phyloP scores from a whole-genome alignment of 2,329 filamentous ascomycete genomes.

The Fusarium proliferatum region DNA sequence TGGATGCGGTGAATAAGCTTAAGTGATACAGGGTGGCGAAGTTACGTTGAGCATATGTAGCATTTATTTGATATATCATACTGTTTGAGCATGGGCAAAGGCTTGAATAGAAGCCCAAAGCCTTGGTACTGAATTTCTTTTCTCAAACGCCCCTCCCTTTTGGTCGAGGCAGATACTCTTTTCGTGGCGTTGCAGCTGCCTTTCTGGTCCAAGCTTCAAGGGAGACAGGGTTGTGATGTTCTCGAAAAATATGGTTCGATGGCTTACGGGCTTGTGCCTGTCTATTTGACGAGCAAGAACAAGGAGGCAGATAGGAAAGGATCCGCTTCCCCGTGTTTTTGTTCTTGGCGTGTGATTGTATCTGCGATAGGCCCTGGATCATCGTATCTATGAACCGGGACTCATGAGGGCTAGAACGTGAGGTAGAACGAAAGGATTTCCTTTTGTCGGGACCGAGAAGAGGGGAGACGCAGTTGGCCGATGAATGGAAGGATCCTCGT shows the following conservation, averaged over 20 bases:
- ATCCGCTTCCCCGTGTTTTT: slow-evolving; percentile 30
- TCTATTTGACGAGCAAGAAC: neutral
- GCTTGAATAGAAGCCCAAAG: neutral
- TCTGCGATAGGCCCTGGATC: slow-evolving; percentile 8
- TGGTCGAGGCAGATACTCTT: neutral
- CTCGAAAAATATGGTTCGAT: slow-evolving; percentile 21
- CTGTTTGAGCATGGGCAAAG: neutral
- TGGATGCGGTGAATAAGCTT: slow-evolving; percentile 8
- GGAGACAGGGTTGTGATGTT: slow-evolving; percentile 5
- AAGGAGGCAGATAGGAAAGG: slow-evolving; percentile 17
- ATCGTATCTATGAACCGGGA: neutral
- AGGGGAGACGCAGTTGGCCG: slow-evolving; percentile 22
- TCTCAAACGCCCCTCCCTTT: neutral
- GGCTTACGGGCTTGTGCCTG: slow-evolving; percentile 22
- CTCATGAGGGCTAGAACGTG: neutral
- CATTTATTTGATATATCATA: slow-evolving; percentile 10
- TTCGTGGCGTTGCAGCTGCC: slow-evolving; percentile 28
- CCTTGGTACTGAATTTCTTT: neutral
- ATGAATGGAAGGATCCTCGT: neutral
- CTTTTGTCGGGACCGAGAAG: slow-evolving; percentile 23
- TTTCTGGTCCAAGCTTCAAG: slow-evolving; percentile 24
- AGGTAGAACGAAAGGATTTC: neutral
- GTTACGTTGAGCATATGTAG: slow-evolving; percentile 14
- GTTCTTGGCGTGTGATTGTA: slow-evolving; percentile 23
- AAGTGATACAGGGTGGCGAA: slow-evolving; percentile 11